Base-by-base conservation (phyloP, 2,329 filamentous ascomycete species). In the Hypoxylon sp. region DNA sequence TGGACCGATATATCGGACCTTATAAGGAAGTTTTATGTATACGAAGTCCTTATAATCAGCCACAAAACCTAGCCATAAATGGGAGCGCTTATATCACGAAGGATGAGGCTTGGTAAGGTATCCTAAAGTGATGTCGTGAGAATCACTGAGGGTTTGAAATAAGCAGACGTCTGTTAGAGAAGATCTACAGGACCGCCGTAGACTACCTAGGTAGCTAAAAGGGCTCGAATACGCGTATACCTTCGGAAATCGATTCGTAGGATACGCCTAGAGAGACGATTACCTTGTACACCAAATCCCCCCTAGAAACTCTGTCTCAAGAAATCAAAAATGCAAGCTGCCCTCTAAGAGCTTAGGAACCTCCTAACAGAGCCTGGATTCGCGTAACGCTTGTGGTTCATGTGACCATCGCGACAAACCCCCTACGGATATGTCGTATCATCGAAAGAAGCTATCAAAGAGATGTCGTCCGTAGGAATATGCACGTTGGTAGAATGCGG, bases 401-500 rank as follows among this genome's bases (percentile, higher is more conserved):
- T 41, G 16, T 11, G 37, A 9, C 16, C 37, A 41, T 21, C 16
- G 16, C 9, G 16, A 41, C 8, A 9, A 21, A 41, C 16, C 8
- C 7, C 9, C 37, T 41, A 41, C 16, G 8, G 16, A 19, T 14
- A 6, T 41, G 7, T 19, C 8, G 0, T 11, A 21, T 2, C 7
- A 11, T 41, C 8, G 16, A 41, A 41, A 41, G 16, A 6, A 16
- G 6, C 37, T 2, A 41, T 41, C 8, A 8, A 21, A 25, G 8
- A 6, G 16, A n/a, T 9, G 16, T 16, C 6, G 27, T 30, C 8
- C 8, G 23, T 12, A 5, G 30, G 16, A 30, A n/a, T 53, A 53
- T 29, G 23, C 39, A 32, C 11, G 37, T 45, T 39, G 39, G 14
- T 41, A 23, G 37, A 45, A 63, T 53, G 47, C 30, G 48, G 25